A percentile compares a stretch with the other conserved stretches of the same genome.
Conservation (phyloP, 805 yeast species). For the Candida incommunis region DNA sequence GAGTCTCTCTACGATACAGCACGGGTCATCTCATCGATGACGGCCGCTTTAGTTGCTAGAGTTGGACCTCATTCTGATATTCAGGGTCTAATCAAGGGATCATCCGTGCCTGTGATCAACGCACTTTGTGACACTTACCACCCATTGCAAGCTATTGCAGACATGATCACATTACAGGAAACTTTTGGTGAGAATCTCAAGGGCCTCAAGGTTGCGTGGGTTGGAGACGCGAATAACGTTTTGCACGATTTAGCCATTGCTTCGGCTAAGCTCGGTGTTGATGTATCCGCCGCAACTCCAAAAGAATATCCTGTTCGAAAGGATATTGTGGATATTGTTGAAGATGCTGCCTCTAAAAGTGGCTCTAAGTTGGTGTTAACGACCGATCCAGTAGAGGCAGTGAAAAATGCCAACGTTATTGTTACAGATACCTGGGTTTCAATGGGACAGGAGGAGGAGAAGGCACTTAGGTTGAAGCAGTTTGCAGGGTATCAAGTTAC, state of each 20-base stretch:
- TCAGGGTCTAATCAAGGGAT: constrained; percentile 57
- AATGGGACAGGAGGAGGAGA: constrained; percentile 92
- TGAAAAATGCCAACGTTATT: constrained; percentile 58
- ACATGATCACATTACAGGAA: constrained; percentile 75
- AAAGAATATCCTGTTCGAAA: constrained; percentile 48
- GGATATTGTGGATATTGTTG: constrained; percentile 40
- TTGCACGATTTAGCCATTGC: constrained; percentile 89
- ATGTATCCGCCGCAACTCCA: constrained; percentile 78
- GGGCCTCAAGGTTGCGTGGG: constrained; percentile 76
- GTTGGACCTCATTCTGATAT: constrained; percentile 79
- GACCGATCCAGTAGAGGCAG: constrained; percentile 65
- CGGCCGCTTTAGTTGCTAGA: constrained; percentile 93
- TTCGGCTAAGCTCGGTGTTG: constrained; percentile 68
- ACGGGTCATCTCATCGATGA: constrained; percentile 85
- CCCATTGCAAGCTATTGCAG: constrained; percentile 92
- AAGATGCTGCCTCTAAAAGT: constrained; percentile 34
- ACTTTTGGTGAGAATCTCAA: constrained; percentile 32
- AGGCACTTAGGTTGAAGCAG: constrained; percentile 53
- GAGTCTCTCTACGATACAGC: constrained; percentile 85
- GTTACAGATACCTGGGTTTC: constrained; percentile 97
- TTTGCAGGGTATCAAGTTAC: constrained; percentile 83
- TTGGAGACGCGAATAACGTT: constrained; percentile 94
- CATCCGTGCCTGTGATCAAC: constrained; percentile 83
- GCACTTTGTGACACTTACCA: constrained; percentile 87
- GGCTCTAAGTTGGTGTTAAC: constrained; percentile 36